Evolutionary conservation across 805 yeast genomes (phyloP).

Genomic region (Candida mattraensis): DNA sequence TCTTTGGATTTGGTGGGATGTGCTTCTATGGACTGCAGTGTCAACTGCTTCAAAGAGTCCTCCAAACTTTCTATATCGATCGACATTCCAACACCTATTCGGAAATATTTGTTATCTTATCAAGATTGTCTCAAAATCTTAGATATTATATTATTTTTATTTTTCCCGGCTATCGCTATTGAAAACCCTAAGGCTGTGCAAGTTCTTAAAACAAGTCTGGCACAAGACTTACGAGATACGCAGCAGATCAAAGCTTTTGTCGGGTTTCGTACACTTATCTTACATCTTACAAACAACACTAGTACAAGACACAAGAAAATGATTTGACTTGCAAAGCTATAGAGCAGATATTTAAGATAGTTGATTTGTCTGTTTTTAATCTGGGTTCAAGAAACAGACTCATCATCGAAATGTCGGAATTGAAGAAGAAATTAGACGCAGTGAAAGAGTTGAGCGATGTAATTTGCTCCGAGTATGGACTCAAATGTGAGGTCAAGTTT

Average conservation of each 20-base stretch:
- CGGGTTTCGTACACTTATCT: neutral
- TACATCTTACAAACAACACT: slow-evolving; percentile 4
- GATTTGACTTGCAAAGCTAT: no score
- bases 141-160: no score
- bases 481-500: slow-evolving; percentile 11
- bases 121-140: slow-evolving; percentile 10
- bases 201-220: no score
- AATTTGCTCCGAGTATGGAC: slow-evolving; percentile 16
- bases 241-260: no score
- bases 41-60: slow-evolving; percentile 22
- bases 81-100: slow-evolving; percentile 4
- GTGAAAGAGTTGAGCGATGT: slow-evolving; percentile 13
- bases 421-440: slow-evolving; percentile 11
- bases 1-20: slow-evolving; percentile 34
- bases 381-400: no score
- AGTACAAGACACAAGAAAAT: no score
- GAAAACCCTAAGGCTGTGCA: no score
- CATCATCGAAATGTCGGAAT: slow-evolving; percentile 14
- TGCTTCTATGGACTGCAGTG: slow-evolving; percentile 25
- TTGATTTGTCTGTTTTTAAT: slow-evolving; percentile 12
- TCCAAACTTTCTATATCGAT: slow-evolving; percentile 26
- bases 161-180: no score
- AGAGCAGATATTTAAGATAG: slow-evolving; percentile 10
- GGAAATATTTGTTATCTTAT: neutral
- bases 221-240: no score